Evolutionary conservation across 352 stramenopile species (phyloP).

Genomic region (Pythium brassicae): DNA sequence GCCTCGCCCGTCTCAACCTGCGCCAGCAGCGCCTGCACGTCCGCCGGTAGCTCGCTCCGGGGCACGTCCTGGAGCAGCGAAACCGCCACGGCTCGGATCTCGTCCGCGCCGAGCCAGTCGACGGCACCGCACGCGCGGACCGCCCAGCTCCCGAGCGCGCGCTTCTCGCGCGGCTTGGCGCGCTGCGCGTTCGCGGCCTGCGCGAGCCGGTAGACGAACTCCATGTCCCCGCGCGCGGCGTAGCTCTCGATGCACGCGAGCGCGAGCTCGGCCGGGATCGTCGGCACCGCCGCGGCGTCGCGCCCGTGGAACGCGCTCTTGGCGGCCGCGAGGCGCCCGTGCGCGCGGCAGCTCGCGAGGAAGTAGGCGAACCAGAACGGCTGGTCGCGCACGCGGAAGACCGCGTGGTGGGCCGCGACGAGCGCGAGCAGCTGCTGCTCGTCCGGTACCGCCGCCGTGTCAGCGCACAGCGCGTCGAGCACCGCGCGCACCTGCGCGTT

Average conservation of each 20-base stretch:
- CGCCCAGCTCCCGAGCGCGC: not conserved
- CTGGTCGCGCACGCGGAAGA: slow-evolving; percentile 4
- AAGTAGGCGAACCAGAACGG: slow-evolving; percentile 10
- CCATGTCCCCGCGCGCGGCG: slow-evolving; percentile 1
- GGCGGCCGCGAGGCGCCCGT: slow-evolving; percentile 7
- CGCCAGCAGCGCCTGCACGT: slow-evolving; percentile 5
- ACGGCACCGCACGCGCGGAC: slow-evolving; percentile 6
- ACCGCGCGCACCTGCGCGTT: slow-evolving; percentile 6
- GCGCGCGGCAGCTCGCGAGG: slow-evolving; percentile 3
- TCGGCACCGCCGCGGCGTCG: slow-evolving; percentile 1
- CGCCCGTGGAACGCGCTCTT: slow-evolving; percentile 6
- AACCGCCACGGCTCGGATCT: slow-evolving; percentile 1
- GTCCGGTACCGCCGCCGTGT: not conserved
- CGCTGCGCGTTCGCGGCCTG: slow-evolving; percentile 2
- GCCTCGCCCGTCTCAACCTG: no score
- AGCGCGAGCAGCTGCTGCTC: slow-evolving; percentile 3
- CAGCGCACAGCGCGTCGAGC: slow-evolving; percentile 11
- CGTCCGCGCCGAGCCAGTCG: slow-evolving; percentile 10
- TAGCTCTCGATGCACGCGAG: slow-evolving; percentile 6
- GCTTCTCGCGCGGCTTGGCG: not conserved
- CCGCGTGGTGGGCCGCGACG: not conserved
- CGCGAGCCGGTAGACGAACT: slow-evolving; percentile 5
- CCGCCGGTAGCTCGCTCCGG: not conserved
- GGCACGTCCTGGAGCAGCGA: not conserved
- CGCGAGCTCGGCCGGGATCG: slow-evolving; percentile 7